Evolutionary conservation across 768 basidiomycete genomes (phyloP), one percentile per base, ranked within the genome.

Genomic region (Pleurotus ostreatus): DNA sequence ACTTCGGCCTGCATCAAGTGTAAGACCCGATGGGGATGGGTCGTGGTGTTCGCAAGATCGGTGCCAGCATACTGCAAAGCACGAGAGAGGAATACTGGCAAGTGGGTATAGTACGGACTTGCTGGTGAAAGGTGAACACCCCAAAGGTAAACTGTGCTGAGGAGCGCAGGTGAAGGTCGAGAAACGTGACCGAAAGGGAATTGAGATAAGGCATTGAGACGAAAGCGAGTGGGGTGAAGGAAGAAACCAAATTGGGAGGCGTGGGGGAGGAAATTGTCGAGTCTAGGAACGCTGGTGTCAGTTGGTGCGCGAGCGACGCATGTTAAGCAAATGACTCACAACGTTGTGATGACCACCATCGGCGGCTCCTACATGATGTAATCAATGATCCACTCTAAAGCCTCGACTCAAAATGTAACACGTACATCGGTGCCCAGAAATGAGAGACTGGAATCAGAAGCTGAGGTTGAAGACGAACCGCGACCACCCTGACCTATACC

Each of bases 221-320:
- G 77, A 59, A 85, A 79, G 25, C 82, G 76, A 7, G 74, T 58
- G 6, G 68, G 61, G 55, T 76, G 69, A 55, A 92, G 79, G 67
- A 89, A 91, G 63, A 90, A 83, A 4, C 86, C 86, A 57, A 88
- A 76, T 61, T 83, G 77, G 34, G 74, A 66, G 0, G 80, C 76
- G 60, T 88, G 77, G 13, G 79, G 80, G 9, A 84, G 65, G 63
- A 92, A 84, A 25, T 72, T 71, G 63, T 84, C 80, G 4, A 87
- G 66, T 43, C 86, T 89, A 52, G 11, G 39, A 20, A 34, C 38
- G 20, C 15, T 30, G 38, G 18, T n/a, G 45, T 61, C 9, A 11
- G 30, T 34, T 34, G 30, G 11, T 34, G 30, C 30, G 9, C 30
- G 23, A 51, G 44, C 41, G 25, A 15, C 54, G 43, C 52, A 30